Conservation (phyloP, 495 filamentous ascomycete species). For the Penicillium odoratum region DNA sequence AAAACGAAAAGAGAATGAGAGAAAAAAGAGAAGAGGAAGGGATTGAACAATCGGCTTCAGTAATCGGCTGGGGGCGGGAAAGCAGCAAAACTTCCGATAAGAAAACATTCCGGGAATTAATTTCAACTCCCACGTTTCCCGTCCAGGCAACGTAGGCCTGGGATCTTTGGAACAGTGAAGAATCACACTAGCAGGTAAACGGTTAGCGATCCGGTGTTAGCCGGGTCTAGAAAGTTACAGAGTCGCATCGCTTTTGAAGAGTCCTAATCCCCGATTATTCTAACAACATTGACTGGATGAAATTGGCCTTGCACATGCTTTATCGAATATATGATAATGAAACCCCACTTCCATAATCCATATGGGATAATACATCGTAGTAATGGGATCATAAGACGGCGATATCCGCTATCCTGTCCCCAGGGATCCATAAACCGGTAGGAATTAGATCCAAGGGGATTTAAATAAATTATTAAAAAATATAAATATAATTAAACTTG, state of each 20-base stretch:
- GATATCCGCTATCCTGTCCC: slow-evolving; percentile 1
- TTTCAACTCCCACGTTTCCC: slow-evolving; percentile 1
- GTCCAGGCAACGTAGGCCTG: neutral
- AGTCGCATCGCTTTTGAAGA: slow-evolving; percentile 27
- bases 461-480: too few relatives aligned
- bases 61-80: neutral
- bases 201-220: slow-evolving; percentile 30
- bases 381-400: neutral
- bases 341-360: slow-evolving; percentile 21
- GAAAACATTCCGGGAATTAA: neutral
- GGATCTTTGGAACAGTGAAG: slow-evolving; percentile 11
- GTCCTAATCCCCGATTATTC: slow-evolving; percentile 15
- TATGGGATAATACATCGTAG: neutral
- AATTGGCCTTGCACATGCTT: slow-evolving; percentile 26
- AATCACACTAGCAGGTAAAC: slow-evolving; percentile 19
- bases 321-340: slow-evolving; percentile 21
- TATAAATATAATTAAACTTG: too few relatives aligned
- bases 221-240: slow-evolving; percentile 33
- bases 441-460: too few relatives aligned
- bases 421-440: neutral
- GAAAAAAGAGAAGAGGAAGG: too few relatives aligned
- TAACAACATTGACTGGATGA: slow-evolving; percentile 3
- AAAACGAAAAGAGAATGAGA: neutral
- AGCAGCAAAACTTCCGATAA: neutral
- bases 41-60: neutral